Conservation (phyloP, 768 basidiomycete genomes). For the Austroboletus eburneus region DNA sequence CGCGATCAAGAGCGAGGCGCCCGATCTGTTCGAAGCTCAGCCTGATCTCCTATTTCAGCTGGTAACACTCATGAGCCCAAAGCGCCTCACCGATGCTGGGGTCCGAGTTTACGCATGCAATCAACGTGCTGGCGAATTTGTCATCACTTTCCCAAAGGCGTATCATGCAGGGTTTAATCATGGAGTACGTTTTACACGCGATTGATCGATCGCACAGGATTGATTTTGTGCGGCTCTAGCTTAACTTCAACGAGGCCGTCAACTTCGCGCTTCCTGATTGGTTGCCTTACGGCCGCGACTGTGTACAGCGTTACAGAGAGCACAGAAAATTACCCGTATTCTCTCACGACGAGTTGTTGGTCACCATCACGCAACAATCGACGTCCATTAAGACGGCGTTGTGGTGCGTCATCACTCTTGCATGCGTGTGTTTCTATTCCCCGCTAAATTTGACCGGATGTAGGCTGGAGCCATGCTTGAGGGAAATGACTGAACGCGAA, state of each 20-base stretch:
- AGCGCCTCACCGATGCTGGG: conserved; percentile 78
- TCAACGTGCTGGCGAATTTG: conserved; percentile 96
- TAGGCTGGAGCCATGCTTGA: conserved; percentile 81
- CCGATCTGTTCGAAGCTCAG: conserved; percentile 96
- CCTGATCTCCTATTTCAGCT: conserved; percentile 96
- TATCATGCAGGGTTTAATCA: conserved; percentile 99
- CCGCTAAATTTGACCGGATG: conserved; percentile 18
- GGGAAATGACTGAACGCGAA: conserved; percentile 89
- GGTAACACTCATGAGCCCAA: conserved; percentile 96
- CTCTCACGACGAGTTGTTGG: conserved; percentile 94
- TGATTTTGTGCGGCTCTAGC: conserved; percentile 43
- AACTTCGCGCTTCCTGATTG: conserved; percentile 98
- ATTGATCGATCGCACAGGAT: conserved; percentile 18
- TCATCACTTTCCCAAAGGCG: conserved; percentile 95
- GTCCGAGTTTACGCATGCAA: conserved; percentile 93
- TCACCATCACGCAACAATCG: conserved; percentile 97
- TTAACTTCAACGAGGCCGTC: conserved; percentile 99
- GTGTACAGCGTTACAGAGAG: conserved; percentile 85
- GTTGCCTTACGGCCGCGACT: conserved; percentile 82
- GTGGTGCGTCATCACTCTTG: conserved; percentile 55
- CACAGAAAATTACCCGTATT: conserved; percentile 94
- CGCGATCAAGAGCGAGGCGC: conserved; percentile 91
- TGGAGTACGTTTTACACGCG: conserved; percentile 60
- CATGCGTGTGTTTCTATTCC: conserved; percentile 12
- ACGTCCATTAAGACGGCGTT: conserved; percentile 87